These are phyloP conservation scores for Colletotrichum echinochloae DNA, from an alignment of 2,329 filamentous ascomycete species.

Conservation along the genomic window DNA sequence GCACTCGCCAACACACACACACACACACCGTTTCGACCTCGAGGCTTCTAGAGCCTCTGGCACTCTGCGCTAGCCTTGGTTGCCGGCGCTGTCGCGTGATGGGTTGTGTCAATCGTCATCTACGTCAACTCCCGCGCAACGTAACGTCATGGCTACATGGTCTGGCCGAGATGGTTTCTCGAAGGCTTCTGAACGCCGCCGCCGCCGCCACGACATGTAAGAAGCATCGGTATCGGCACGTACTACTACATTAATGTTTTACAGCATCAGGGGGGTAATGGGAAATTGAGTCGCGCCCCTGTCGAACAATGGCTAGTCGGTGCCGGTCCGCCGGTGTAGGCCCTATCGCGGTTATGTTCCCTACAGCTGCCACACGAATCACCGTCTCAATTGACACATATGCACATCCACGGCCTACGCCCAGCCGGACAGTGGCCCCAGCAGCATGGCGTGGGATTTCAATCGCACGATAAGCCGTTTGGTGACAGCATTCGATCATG, in stretches of 20 bases:
- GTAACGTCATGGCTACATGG: conserved; percentile 9
- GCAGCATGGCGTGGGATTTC: background rate
- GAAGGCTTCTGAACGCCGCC: background rate
- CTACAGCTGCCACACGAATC: conserved; percentile 4
- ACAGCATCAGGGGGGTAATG: background rate
- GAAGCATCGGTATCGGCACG: background rate
- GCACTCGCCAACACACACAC: background rate
- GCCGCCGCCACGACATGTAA: background rate
- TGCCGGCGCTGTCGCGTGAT: background rate
- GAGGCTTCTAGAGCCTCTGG: conserved; percentile 10
- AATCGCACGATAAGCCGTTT: background rate
- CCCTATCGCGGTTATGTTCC: conserved; percentile 23
- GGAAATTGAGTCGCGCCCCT: conserved; percentile 26
- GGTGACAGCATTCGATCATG: conserved; percentile 11
- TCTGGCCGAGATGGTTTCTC: background rate
- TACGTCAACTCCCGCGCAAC: conserved; percentile 6
- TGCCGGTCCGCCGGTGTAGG: conserved; percentile 11
- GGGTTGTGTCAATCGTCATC: background rate
- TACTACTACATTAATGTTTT: background rate
- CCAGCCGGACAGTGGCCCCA: background rate
- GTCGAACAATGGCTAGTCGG: background rate
- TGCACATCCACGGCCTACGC: background rate
- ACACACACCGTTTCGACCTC: background rate
- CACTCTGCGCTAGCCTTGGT: background rate
- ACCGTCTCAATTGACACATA: background rate